phyloP scores from a whole-genome alignment of 305 asterid species.

The Stenogyne calaminthoides region DNA sequence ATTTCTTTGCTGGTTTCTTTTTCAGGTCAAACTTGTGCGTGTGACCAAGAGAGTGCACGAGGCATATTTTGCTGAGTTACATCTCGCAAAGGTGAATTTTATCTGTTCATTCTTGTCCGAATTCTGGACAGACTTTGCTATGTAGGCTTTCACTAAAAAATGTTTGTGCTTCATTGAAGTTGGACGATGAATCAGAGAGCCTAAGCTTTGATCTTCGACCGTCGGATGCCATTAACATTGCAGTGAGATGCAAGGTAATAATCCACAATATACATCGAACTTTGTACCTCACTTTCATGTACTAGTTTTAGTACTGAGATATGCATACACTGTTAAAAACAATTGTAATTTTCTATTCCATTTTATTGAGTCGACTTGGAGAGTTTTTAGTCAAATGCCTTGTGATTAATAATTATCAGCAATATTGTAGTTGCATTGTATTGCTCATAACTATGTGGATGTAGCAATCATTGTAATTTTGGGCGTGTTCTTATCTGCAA shows the following conservation, averaged over 20 bases:
- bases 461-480: not conserved
- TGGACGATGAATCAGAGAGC: slow-evolving; percentile 62
- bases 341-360: too few relatives aligned
- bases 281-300: not conserved
- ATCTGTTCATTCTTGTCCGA: not conserved
- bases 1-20: slow-evolving; percentile 8
- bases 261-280: not conserved
- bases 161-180: slow-evolving; percentile 41
- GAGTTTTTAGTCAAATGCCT: not conserved
- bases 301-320: too few relatives aligned
- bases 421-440: not conserved
- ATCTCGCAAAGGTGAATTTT: slow-evolving; percentile 68
- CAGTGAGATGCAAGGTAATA: slow-evolving; percentile 90
- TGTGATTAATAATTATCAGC: not conserved
- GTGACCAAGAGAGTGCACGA: slow-evolving; percentile 93
- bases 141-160: slow-evolving; percentile 7
- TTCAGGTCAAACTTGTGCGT: slow-evolving; percentile 88
- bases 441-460: not conserved
- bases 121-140: not conserved
- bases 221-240: slow-evolving; percentile 93
- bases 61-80: slow-evolving; percentile 85
- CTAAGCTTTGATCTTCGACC: slow-evolving; percentile 89
- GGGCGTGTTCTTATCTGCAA: not conserved
- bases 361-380: too few relatives aligned
- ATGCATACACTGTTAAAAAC: too few relatives aligned